These are phyloP conservation scores for Vaccinium vitisidaea DNA, from an alignment of 148 eudicot genomes.

Conservation along the genomic window DNA sequence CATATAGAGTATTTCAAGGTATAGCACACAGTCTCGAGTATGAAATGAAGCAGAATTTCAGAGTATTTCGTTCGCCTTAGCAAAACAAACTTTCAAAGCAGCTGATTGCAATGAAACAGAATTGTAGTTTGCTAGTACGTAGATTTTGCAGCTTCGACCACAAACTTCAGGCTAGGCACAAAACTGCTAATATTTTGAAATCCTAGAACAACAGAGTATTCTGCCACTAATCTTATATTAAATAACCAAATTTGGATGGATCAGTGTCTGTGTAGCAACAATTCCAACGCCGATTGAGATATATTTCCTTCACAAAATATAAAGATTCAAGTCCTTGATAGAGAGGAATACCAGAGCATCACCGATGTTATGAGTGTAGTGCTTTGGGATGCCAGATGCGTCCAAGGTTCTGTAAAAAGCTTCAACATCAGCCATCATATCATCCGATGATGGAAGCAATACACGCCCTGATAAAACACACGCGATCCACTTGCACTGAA, in stretches of 20 bases:
- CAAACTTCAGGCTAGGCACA: neutral
- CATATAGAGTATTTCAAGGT: neutral
- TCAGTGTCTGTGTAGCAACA: neutral
- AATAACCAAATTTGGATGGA: neutral
- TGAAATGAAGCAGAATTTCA: neutral
- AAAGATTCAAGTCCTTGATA: neutral
- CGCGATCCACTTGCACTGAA: slow-evolving; percentile 92
- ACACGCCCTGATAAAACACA: slow-evolving; percentile 71
- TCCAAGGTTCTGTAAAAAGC: slow-evolving; percentile 58
- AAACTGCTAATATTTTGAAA: neutral
- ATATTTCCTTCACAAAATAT: neutral
- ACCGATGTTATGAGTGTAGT: slow-evolving; percentile 68
- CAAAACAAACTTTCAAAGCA: neutral
- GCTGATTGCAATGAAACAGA: neutral
- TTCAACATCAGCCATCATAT: slow-evolving; percentile 73
- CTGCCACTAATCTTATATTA: no score
- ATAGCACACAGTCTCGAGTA: neutral
- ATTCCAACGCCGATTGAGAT: neutral
- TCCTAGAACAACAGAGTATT: neutral
- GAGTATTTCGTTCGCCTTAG: neutral
- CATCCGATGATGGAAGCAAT: slow-evolving; percentile 55
- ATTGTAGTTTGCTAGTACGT: neutral
- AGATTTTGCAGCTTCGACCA: neutral
- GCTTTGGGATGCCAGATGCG: slow-evolving; percentile 62
- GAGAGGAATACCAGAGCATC: slow-evolving; percentile 42